Evolutionary conservation across 345 rosid species (phyloP).

Genomic region (Pistacia atlantica): DNA sequence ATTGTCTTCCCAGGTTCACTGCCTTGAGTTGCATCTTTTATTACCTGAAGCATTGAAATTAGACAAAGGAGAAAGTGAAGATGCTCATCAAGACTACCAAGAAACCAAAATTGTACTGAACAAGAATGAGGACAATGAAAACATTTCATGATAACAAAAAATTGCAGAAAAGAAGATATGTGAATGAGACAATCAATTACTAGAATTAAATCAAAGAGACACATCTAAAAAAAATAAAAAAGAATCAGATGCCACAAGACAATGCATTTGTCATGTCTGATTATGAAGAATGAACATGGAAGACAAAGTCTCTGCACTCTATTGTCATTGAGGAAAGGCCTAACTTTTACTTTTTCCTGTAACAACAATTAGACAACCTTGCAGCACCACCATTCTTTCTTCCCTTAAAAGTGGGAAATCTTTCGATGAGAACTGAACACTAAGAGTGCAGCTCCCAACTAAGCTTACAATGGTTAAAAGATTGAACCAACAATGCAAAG

Average conservation of each 20-base stretch:
- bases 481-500: not conserved
- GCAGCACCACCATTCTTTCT: not conserved
- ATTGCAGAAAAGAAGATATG: not conserved
- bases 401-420: not conserved
- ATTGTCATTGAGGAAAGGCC: too few species aligned
- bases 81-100: not conserved
- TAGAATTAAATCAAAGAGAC: not conserved
- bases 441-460: not conserved
- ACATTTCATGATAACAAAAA: not conserved
- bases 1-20: constrained; percentile 92
- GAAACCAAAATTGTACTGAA: not conserved
- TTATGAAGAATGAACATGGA: too few species aligned
- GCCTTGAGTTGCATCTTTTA: constrained; percentile 84
- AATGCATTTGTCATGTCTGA: too few species aligned
- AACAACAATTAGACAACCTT: not conserved
- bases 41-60: constrained; percentile 54
- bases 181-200: not conserved
- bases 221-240: not conserved
- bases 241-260: too few species aligned
- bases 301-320: too few species aligned
- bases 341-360: too few species aligned
- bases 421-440: not conserved
- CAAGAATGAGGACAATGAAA: not conserved
- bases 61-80: constrained; percentile 10
- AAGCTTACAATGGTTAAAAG: not conserved